Percentiles rank a stretch among this genome's conserved stretches.
Evolutionary conservation across 805 yeast species (phyloP).

Genomic region (Danielozyma ontarioensis): DNA sequence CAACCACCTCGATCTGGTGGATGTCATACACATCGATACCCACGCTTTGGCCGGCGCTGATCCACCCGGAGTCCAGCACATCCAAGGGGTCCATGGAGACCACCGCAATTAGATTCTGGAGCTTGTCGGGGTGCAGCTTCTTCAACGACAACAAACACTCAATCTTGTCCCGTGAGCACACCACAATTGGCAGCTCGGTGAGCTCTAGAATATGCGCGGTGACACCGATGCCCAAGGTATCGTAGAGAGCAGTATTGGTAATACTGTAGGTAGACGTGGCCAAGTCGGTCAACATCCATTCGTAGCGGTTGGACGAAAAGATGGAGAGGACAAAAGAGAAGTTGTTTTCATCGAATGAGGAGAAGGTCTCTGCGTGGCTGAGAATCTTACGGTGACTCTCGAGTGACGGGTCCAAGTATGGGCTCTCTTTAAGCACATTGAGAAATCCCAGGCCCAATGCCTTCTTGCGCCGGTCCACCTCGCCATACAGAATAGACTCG

Average conservation of each 20-base stretch:
- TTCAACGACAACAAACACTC: slow-evolving; percentile 9
- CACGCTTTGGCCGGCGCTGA: slow-evolving; percentile 17
- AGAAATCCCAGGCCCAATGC: slow-evolving; percentile 53
- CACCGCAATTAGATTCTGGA: slow-evolving; percentile 15
- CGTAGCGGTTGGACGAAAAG: slow-evolving; percentile 15
- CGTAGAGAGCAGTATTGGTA: slow-evolving; percentile 16
- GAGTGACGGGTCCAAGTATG: slow-evolving; percentile 10
- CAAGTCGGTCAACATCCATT: slow-evolving; percentile 12
- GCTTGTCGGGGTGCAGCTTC: slow-evolving; percentile 7
- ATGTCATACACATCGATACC: slow-evolving; percentile 28
- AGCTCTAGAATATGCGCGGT: slow-evolving; percentile 15
- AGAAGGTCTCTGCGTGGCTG: slow-evolving; percentile 13
- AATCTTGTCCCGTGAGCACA: slow-evolving; percentile 14
- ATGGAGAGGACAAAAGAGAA: slow-evolving; percentile 14
- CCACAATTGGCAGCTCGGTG: slow-evolving; percentile 13
- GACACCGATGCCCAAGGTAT: slow-evolving; percentile 14
- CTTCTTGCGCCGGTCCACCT: slow-evolving; percentile 38
- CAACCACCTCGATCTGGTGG: slow-evolving; percentile 27
- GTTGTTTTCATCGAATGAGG: slow-evolving; percentile 2
- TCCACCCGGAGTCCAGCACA: slow-evolving; percentile 2
- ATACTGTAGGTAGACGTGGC: slow-evolving; percentile 12
- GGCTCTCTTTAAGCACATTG: slow-evolving; percentile 22
- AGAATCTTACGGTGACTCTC: slow-evolving; percentile 25
- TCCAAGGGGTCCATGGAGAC: slow-evolving; percentile 23
- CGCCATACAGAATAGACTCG: slow-evolving; percentile 38